Conservation (phyloP, 345 rosid genomes). For the Hibiscus syriacus region DNA sequence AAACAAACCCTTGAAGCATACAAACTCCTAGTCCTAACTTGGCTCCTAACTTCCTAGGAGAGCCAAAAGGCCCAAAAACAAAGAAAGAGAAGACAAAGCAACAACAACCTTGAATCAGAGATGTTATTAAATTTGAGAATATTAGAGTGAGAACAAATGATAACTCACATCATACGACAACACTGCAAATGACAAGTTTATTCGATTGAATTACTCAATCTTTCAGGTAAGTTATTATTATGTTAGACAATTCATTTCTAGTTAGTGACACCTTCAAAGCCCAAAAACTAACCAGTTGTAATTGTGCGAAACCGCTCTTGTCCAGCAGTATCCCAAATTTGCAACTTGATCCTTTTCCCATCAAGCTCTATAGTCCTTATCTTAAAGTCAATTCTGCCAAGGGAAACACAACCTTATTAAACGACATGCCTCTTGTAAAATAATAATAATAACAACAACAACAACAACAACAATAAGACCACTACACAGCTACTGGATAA, state of each 20-base stretch:
- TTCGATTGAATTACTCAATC: neutral
- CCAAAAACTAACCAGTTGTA: no score
- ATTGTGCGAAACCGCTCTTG: constrained; percentile 77
- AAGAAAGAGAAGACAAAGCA: neutral
- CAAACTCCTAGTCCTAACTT: no score
- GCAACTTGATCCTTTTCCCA: constrained; percentile 87
- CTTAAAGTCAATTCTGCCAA: constrained; percentile 83
- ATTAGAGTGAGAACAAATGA: no score
- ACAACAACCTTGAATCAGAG: neutral
- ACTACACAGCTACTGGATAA: neutral
- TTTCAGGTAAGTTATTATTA: neutral
- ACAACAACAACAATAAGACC: neutral
- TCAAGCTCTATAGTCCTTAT: no score
- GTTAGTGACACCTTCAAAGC: neutral
- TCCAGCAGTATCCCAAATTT: constrained; percentile 95
- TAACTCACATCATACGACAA: no score
- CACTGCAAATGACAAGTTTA: neutral
- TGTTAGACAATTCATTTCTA: neutral
- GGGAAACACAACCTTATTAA: constrained; percentile 10
- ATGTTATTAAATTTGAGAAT: neutral
- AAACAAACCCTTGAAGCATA: neutral
- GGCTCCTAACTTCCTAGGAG: neutral
- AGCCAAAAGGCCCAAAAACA: no score
- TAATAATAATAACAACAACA: neutral
- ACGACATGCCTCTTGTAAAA: neutral